Base-by-base conservation (phyloP, 1,284 basidiomycete genomes). In the Boletus hoseneyae region DNA sequence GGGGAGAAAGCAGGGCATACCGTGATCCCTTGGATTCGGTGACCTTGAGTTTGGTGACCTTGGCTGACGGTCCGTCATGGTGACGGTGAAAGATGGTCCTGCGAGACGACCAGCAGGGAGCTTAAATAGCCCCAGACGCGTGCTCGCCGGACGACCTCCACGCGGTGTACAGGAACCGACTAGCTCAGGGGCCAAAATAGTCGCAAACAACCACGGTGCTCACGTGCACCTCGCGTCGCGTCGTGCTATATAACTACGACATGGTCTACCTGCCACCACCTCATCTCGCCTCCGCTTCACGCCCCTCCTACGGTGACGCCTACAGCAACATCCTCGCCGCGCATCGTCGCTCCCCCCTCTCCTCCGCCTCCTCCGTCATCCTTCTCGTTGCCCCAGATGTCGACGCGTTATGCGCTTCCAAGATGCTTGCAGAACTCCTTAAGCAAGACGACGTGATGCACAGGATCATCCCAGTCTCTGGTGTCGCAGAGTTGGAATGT, bases 381-480 rank as follows among this genome's bases (percentile, higher is more conserved):
- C 79, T 97, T 50, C 83, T 96, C 54, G 89, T 90, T 41, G 84
- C 92, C 4, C 89, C 92, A 11, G 90, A 95, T 63, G 89, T 95
- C 41, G 93, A 97, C 70, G 89, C 91, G 13, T 72, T 97, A 6
- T 95, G 91, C 69, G 93, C 93, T 6, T 83, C 90, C 5, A 80
- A 87, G 42, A 94, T 98, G 78, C 79, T 99, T 40, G 85, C 87
- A n/a, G 85, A 86, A 33, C 74, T 99, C 18, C 84, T 99, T 70
- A 88, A 85, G 57, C 90, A 96, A 58, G 97, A 99, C 74, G 93
- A 97, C 60, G 83, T 99, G 19, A 87, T 90, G 64, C 89, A 97
- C 69, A 82, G 91, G 38, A 82, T 94, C 54, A 85, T 94, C 19
- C 96, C 96, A n/a, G 86, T 98, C 1, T 87, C 92, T 25, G 93